Percentiles rank a stretch among this genome's conserved stretches.
phyloP scores from a whole-genome alignment of 805 yeast genomes.

The Saccharomycopsis fibuligera region DNA sequence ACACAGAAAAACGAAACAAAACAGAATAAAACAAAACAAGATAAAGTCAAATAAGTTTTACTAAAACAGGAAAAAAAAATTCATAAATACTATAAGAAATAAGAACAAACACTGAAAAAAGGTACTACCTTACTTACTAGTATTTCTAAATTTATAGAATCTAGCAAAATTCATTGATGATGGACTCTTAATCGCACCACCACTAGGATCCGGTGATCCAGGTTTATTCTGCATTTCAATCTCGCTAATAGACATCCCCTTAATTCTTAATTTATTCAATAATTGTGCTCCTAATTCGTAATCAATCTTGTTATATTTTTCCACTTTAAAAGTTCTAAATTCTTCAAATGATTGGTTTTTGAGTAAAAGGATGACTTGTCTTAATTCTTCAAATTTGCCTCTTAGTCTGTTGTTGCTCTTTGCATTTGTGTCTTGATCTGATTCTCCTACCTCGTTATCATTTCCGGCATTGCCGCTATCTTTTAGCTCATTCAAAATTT shows the following conservation, averaged over 20 bases:
- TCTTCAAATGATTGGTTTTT: slow-evolving; percentile 35
- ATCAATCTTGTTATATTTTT: slow-evolving; percentile 18
- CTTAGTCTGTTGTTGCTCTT: slow-evolving; percentile 4
- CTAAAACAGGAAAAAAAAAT: neutral
- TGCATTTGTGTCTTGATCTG: neutral
- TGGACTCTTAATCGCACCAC: slow-evolving; percentile 15
- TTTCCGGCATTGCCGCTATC: slow-evolving; percentile 18
- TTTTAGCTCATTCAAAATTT: slow-evolving; percentile 30
- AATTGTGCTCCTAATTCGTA: slow-evolving; percentile 16
- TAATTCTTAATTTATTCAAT: slow-evolving; percentile 15
- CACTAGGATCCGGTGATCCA: slow-evolving; percentile 2
- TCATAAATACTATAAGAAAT: neutral
- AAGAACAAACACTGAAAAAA: neutral
- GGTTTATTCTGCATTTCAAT: slow-evolving; percentile 1
- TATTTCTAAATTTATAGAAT: slow-evolving; percentile 19
- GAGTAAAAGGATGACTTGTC: slow-evolving; percentile 73
- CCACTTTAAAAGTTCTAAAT: slow-evolving; percentile 14
- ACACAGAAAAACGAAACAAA: too few relatives aligned
- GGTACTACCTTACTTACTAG: slow-evolving; percentile 12
- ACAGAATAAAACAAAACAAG: too few relatives aligned
- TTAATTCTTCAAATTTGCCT: slow-evolving; percentile 40
- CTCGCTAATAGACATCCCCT: slow-evolving; percentile 17
- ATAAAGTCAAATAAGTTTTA: too few relatives aligned
- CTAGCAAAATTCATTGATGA: slow-evolving; percentile 19
- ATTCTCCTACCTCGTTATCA: slow-evolving; percentile 2